Percentiles rank a stretch among this genome's conserved stretches.
Conservation (phyloP, 805 yeast species). For the Candida jianshihensis region DNA sequence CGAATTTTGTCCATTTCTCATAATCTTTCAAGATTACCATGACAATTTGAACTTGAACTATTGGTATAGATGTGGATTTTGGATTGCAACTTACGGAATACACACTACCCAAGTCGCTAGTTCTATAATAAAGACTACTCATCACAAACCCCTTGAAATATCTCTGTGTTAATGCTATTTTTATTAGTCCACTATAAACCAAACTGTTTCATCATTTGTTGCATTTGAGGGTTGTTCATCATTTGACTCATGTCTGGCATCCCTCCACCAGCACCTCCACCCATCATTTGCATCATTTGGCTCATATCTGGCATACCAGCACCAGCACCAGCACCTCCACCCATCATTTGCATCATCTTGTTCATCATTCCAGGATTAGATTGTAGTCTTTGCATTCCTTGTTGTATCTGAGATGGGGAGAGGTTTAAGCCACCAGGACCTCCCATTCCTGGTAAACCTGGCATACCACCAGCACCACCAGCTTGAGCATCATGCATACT, state of each 20-base stretch:
- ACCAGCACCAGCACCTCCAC: constrained; percentile 38
- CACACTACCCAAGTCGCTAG: too few species aligned
- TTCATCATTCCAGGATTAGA: constrained; percentile 74
- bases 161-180: not conserved
- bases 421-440: constrained; percentile 45
- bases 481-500: constrained; percentile 39
- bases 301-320: constrained; percentile 67
- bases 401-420: constrained; percentile 34
- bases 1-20: not conserved
- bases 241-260: constrained; percentile 32
- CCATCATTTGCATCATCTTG: constrained; percentile 55
- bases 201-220: constrained; percentile 43
- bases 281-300: constrained; percentile 56
- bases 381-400: constrained; percentile 56
- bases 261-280: constrained; percentile 30
- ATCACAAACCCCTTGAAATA: too few species aligned
- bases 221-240: constrained; percentile 39
- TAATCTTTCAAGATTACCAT: too few species aligned
- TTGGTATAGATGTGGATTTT: constrained; percentile 2
- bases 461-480: constrained; percentile 42
- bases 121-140: too few species aligned
- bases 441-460: constrained; percentile 14
- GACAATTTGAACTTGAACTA: too few species aligned
- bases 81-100: too few species aligned
- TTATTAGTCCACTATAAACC: constrained; percentile 23